A percentile compares a stretch with the other conserved stretches of the same genome.
phyloP scores from a whole-genome alignment of 805 yeast species.

The Candida sakaeoensis region DNA sequence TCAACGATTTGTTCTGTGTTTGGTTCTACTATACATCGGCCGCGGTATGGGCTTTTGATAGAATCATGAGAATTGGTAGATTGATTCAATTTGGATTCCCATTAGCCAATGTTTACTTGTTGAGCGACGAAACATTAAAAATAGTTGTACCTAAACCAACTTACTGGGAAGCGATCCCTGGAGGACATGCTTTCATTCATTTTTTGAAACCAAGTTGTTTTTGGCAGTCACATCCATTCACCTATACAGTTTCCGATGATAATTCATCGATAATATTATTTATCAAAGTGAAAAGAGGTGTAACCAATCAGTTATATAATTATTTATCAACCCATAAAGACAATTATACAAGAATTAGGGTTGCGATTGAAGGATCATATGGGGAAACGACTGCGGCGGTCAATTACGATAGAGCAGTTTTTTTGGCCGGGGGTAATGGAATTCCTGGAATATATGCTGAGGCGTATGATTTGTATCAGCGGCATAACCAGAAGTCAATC shows the following conservation, averaged over 20 bases:
- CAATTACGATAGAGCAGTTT: constrained; percentile 25
- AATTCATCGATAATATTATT: constrained; percentile 24
- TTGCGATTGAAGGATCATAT: constrained; percentile 37
- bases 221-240: constrained; percentile 71
- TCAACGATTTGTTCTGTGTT: constrained; percentile 35
- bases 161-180: constrained; percentile 54
- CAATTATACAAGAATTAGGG: constrained; percentile 20
- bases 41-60: constrained; percentile 70
- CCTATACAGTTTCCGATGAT: constrained; percentile 27
- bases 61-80: constrained; percentile 53
- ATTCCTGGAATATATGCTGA: constrained; percentile 40
- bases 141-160: constrained; percentile 49
- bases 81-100: constrained; percentile 59
- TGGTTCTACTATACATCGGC: constrained; percentile 48
- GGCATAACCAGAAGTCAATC: constrained; percentile 14
- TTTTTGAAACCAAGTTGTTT: constrained; percentile 43
- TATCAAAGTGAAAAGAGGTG: constrained; percentile 33
- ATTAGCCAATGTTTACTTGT: constrained; percentile 41
- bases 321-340: constrained; percentile 18
- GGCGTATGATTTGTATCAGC: constrained; percentile 17
- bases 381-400: constrained; percentile 33
- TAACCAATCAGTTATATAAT: constrained; percentile 21
- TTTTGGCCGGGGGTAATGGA: constrained; percentile 41
- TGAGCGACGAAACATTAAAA: constrained; percentile 45
- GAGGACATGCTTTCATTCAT: constrained; percentile 60